A percentile compares a stretch with the other conserved stretches of the same genome.
Evolutionary conservation across 257 asterid species (phyloP).

Genomic region (Striga asiatica): DNA sequence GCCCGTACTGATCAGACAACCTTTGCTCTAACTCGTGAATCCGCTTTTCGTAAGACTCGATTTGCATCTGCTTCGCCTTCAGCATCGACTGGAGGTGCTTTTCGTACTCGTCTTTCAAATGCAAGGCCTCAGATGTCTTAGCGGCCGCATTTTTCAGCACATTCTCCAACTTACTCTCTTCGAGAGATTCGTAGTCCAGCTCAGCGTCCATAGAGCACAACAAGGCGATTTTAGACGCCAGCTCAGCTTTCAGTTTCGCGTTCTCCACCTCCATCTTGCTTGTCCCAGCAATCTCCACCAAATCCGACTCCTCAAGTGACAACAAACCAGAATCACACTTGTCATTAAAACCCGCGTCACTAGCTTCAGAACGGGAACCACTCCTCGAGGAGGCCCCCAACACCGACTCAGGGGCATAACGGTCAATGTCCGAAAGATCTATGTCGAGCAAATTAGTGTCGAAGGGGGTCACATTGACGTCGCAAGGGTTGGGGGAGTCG

Average conservation of each 20-base stretch:
- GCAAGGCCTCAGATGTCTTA: constrained; percentile 78
- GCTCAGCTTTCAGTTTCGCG: constrained; percentile 92
- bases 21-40: constrained; percentile 86
- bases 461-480: constrained; percentile 76
- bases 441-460: constrained; percentile 69
- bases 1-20: constrained; percentile 63
- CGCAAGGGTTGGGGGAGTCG: constrained; percentile 78
- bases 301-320: constrained; percentile 47
- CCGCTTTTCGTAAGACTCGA: constrained; percentile 85
- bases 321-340: constrained; percentile 47
- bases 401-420: constrained; percentile 83
- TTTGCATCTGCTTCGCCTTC: constrained; percentile 63
- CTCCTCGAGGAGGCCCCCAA: constrained; percentile 44
- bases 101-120: constrained; percentile 63
- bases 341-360: constrained; percentile 19
- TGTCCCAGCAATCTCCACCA: constrained; percentile 88
- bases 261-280: constrained; percentile 94
- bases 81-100: constrained; percentile 70
- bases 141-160: constrained; percentile 55
- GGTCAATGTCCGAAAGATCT: constrained; percentile 70
- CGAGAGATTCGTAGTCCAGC: constrained; percentile 55
- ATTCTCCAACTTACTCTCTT: constrained; percentile 47
- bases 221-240: constrained; percentile 88
- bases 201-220: constrained; percentile 60
- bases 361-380: no score